These are phyloP conservation scores for Citrus medica DNA, from an alignment of 345 rosid genomes.

Conservation along the genomic window DNA sequence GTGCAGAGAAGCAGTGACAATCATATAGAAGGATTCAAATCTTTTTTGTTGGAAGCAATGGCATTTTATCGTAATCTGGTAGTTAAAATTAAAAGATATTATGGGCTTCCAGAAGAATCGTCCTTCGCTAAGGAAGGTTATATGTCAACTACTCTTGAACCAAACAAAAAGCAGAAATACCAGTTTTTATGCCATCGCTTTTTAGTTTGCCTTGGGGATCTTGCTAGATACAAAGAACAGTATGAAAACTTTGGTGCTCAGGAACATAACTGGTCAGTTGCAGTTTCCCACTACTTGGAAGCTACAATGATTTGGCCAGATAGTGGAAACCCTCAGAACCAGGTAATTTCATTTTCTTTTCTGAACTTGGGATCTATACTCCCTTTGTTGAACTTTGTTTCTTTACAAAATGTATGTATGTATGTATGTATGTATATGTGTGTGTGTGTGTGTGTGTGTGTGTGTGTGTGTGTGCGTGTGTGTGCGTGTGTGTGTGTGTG, in stretches of 20 bases:
- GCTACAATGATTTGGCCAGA: slow-evolving; percentile 77
- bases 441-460: too few species aligned
- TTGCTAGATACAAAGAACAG: slow-evolving; percentile 80
- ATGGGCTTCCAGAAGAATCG: slow-evolving; percentile 45
- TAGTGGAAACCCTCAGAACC: slow-evolving; percentile 92
- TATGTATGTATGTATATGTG: background rate
- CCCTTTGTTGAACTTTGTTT: background rate
- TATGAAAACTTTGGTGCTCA: slow-evolving; percentile 36
- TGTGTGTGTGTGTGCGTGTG: background rate
- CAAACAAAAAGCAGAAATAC: slow-evolving; percentile 40
- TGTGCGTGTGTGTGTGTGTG: background rate
- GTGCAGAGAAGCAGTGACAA: slow-evolving; percentile 20
- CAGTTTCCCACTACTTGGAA: slow-evolving; percentile 73
- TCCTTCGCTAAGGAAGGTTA: slow-evolving; percentile 22
- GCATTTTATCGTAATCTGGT: slow-evolving; percentile 56
- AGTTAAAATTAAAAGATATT: slow-evolving; percentile 37
- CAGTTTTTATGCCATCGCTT: slow-evolving; percentile 77
- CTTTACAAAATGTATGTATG: background rate
- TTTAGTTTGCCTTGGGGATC: slow-evolving; percentile 88
- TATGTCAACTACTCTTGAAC: slow-evolving; percentile 25
- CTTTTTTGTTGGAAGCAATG: slow-evolving; percentile 56
- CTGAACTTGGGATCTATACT: background rate
- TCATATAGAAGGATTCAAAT: slow-evolving; percentile 50
- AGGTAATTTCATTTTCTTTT: slow-evolving; percentile 36
- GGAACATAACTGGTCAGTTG: slow-evolving; percentile 71